Percentiles rank a stretch among this genome's conserved stretches.
Conservation (phyloP, 228 moss, liverwort and hornwort species). For the Sphagnum magellanicum region DNA sequence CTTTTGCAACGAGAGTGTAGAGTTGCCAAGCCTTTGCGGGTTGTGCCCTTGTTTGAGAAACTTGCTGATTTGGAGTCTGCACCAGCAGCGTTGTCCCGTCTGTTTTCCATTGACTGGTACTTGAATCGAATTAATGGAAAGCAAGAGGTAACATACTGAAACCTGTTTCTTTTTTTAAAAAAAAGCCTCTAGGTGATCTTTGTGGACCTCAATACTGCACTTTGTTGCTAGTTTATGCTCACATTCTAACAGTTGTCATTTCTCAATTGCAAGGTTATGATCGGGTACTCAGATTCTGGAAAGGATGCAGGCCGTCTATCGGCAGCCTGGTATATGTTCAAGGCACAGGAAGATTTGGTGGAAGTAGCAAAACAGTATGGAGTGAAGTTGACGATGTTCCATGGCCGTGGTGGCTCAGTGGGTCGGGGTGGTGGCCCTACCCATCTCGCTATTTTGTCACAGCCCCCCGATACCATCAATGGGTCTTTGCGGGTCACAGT, state of each 20-base stretch:
- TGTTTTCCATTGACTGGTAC: slow-evolving; percentile 95
- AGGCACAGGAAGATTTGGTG: slow-evolving; percentile 87
- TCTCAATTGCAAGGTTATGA: slow-evolving; percentile 54
- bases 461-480: slow-evolving; percentile 63
- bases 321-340: slow-evolving; percentile 97
- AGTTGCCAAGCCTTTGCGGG: slow-evolving; percentile 65
- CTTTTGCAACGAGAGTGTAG: slow-evolving; percentile 87
- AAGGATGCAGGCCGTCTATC: slow-evolving; percentile 94
- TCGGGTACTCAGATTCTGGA: slow-evolving; percentile 93
- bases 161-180: neutral
- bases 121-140: slow-evolving; percentile 81
- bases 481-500: slow-evolving; percentile 58
- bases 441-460: slow-evolving; percentile 57
- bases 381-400: slow-evolving; percentile 48
- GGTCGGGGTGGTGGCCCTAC: slow-evolving; percentile 60
- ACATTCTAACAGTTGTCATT: neutral
- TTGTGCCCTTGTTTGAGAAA: slow-evolving; percentile 93
- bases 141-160: slow-evolving; percentile 50
- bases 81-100: slow-evolving; percentile 67
- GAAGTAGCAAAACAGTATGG: slow-evolving; percentile 81
- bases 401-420: slow-evolving; percentile 56
- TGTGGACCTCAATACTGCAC: neutral
- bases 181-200: neutral
- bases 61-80: slow-evolving; percentile 87
- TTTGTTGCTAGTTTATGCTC: neutral